Evolutionary conservation across 2,329 filamentous ascomycete species (phyloP).

Genomic region (Fusarium sp.): DNA sequence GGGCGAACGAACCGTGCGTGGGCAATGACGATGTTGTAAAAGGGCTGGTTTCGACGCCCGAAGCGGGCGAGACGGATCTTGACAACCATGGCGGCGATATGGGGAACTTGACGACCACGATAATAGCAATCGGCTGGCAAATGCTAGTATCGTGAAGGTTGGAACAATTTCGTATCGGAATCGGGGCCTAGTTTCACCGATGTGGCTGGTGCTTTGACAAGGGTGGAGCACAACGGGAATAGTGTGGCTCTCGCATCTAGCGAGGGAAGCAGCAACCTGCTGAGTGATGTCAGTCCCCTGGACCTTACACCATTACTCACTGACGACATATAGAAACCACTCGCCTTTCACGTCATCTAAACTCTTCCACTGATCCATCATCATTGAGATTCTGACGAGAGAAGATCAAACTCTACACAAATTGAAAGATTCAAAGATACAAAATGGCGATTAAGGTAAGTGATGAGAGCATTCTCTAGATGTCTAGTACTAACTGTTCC

Average conservation of each 20-base stretch:
- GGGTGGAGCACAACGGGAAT: background rate
- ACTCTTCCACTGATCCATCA: background rate
- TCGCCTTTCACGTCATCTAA: conserved; percentile 17
- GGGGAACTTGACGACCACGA: conserved; percentile 31
- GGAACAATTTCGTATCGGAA: conserved; percentile 47
- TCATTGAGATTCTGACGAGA: background rate
- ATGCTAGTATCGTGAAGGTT: conserved; percentile 30
- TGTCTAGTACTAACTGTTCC: conserved; percentile 19
- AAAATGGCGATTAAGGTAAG: conserved; percentile 51
- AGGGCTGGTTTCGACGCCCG: conserved; percentile 85
- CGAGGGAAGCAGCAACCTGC: conserved; percentile 2
- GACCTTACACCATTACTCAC: conserved; percentile 18
- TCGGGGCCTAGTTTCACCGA: conserved; percentile 54
- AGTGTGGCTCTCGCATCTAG: conserved; percentile 4
- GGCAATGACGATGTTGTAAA: conserved; percentile 97
- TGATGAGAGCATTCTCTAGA: background rate
- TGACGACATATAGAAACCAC: conserved; percentile 28
- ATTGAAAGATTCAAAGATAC: conserved; percentile 33
- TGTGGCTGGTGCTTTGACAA: conserved; percentile 36
- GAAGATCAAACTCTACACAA: background rate
- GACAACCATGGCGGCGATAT: conserved; percentile 76
- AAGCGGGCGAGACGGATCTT: conserved; percentile 95
- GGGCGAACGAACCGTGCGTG: conserved; percentile 79
- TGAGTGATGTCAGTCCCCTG: conserved; percentile 38
- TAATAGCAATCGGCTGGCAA: conserved; percentile 3